Evolutionary conservation across 164 flowering plant genomes (phyloP), one percentile per base, ranked within the genome.

Genomic region (Kingdonia uniflora): DNA sequence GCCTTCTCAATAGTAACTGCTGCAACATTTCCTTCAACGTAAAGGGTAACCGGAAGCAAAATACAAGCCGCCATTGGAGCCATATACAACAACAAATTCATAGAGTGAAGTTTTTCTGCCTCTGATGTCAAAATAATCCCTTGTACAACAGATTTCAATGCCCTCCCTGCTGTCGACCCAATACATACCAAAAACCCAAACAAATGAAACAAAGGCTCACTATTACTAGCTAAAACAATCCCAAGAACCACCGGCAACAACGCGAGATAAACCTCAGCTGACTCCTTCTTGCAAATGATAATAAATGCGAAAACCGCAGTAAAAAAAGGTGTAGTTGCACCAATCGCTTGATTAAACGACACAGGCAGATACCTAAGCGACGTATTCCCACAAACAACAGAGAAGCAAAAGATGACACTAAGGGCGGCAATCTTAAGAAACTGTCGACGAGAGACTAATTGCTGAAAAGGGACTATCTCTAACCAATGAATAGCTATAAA

Each of bases 301-400:
- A 87, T 10, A 59, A 91, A 81, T 0, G 96, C 90, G 48, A 91
- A 91, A 3, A 87, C 68, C 11, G 98, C 96, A 7, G 98, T 91
- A 75, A 91, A 91, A 46, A 91, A 91, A 1, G 98, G 98, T 14
- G 95, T 87, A 0, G 98, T 91, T 0, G 98, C 96, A 0, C 96
- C 98, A 38, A 91, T 82, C 0, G 95, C 95, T 58, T 90, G 97
- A 42, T 90, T 87, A 49, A 90, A 90, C 7, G 95, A 87, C 2
- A 90, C 87, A 0, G 95, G 97, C 0, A 90, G 60, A 76, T 87
- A 87, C 19, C 94, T 67, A 23, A 90, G 66, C 0, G 95, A 84
- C 12, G 95, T 80, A 60, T 90, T 90, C 0, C 97, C 97, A 50
- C 91, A 82, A 3, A 90, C 97, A 39, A 90, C 97, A 13, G 91